Evolutionary conservation across 129 eudicot species (phyloP).

Genomic region (Chrysanthemum lavandulifolium): DNA sequence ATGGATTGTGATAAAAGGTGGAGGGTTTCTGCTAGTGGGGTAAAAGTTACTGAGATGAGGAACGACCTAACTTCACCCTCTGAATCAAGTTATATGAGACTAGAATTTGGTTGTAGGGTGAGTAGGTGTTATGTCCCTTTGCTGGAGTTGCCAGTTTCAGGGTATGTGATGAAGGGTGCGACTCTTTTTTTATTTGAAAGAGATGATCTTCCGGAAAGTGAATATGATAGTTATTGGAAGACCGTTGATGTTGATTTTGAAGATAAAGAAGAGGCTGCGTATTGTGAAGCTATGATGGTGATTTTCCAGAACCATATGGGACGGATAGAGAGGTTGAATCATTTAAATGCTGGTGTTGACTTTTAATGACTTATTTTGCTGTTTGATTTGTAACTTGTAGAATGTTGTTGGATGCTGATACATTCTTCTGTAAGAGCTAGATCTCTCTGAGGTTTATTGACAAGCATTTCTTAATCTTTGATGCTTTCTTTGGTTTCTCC

Average conservation of each 20-base stretch:
- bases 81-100: neutral
- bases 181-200: neutral
- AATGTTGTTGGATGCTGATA: too few species aligned
- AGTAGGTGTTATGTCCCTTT: neutral
- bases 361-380: too few species aligned
- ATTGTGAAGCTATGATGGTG: neutral
- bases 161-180: neutral
- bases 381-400: too few species aligned
- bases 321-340: neutral
- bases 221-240: neutral
- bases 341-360: too few species aligned
- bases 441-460: too few species aligned
- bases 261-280: neutral
- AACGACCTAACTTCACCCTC: too few species aligned
- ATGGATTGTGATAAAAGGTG: neutral
- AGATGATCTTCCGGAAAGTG: neutral
- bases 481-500: too few species aligned
- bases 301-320: neutral
- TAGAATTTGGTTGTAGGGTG: neutral
- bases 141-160: slow-evolving; percentile 1
- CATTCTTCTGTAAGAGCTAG: too few species aligned
- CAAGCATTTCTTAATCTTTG: too few species aligned
- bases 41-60: too few species aligned
- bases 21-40: neutral
- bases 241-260: neutral